Base-by-base conservation (phyloP, 2,329 filamentous ascomycete species). In the Penicillium sp. region DNA sequence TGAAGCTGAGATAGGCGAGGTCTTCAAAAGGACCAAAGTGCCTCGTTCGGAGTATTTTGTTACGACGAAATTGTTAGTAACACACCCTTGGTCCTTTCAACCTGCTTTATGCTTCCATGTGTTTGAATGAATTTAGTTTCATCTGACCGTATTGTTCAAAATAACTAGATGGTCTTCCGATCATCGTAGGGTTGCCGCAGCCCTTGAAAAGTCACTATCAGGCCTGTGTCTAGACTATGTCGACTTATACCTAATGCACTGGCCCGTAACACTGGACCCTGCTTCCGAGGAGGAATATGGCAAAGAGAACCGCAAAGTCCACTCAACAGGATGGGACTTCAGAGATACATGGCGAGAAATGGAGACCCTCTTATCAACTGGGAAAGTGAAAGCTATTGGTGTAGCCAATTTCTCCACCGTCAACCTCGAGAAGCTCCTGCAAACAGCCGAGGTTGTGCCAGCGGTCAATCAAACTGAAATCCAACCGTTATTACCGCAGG, bases 51-150 rank as follows among this genome's bases (percentile, higher is more conserved):
- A 79, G 55, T 65, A 81, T 3, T 80, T 78, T 59, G 68, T 81
- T 18, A 83, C 80, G 0, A 84, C 83, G 26, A 88, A 88, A 52
- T 23, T 57, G 47, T 57, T 20, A 40, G 52, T 3, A 24, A 14
- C n/a, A 28, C 26, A 28, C 8, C 8, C 26, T 28, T 28, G 26
- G 5, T 28, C 26, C n/a, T n/a, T n/a, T n/a, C 26, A 28, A 28
- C 26, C 26, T 28, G 26, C 26, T 28, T 8, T 8, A 4, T 28
- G 26, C 26, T 28, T 8, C 26, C 8, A 28, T 28, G 8, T 8
- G 8, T 28, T 28, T 8, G 26, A 8, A 4, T 28, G 4, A 28
- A 8, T 28, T 28, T 28, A 5, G 26, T 28, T 28, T 4, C 26
- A 8, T 28, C 26, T 28, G 26, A 28, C 26, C 8, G 26, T 8